Evolutionary conservation across 1,139 yeast species (phyloP), one percentile per base, ranked within the genome.

Genomic region (Barnettozyma hawaiiensis): DNA sequence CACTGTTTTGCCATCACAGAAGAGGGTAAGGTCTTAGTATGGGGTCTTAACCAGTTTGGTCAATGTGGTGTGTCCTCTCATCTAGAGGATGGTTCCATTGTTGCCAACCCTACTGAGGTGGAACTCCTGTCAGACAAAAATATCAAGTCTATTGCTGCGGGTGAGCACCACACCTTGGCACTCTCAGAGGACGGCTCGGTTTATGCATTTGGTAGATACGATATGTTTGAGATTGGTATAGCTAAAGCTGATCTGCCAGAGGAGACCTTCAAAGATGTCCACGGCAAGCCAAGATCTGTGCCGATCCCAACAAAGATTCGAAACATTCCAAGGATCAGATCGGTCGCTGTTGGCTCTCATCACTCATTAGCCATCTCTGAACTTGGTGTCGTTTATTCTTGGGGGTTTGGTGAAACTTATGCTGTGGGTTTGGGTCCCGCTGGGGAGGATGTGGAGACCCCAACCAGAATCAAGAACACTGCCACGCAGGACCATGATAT

Each of bases 371-470:
- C 96, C 2, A 74, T 90, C 5, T 79, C 94, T 8, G 76, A 71
- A 28, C 90, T 86, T 53, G 98, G 99, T 6, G 68, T 85, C 45
- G 85, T 81, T 1, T 92, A 81, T 67, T 77, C 97, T 1, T 92
- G 99, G 99, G 99, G 99, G 1, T 92, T 90, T 61, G 97, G 94
- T 38, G 97, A 90, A 52, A 89, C 96, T 0, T 92, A 86, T 61
- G 98, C 95, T 19, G 81, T 92, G 27, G 99, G 99, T 5, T 79
- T 89, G 47, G 98, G 98, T 9, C 92, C 90, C 8, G 73, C 83
- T 27, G 96, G 86, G 37, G 97, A 85, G 39, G 97, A 90, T 61
- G 81, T 89, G 38, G 96, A 83, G 46, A 67, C 67, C 18, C 97
- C 97, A 37, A 84, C 95, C 0, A 75, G 92, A 60, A 86, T 92